A percentile compares a stretch with the other conserved stretches of the same genome.
Conservation (phyloP, 257 asterid species). For the Perilla frutescens region DNA sequence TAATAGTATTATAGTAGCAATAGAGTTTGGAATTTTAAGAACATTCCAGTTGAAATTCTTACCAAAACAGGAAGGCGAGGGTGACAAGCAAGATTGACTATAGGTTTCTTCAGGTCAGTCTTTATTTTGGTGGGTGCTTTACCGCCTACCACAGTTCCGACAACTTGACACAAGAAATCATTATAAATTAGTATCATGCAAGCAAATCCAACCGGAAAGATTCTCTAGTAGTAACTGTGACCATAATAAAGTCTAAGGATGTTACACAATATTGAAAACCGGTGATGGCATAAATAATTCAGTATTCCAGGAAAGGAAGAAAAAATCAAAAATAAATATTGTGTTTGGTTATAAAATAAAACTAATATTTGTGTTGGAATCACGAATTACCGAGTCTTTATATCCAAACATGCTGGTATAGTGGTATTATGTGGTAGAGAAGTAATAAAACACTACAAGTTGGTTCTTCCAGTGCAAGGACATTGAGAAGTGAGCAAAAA, state of each 20-base stretch:
- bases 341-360: slow-evolving; percentile 7
- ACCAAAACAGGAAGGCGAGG: slow-evolving; percentile 99
- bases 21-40: slow-evolving; percentile 17
- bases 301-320: background rate
- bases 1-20: slow-evolving; percentile 6
- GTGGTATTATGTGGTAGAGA: background rate
- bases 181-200: slow-evolving; percentile 37
- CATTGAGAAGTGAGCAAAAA: slow-evolving; percentile 3
- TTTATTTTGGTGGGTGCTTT: slow-evolving; percentile 98
- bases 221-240: slow-evolving; percentile 6
- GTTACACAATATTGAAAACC: slow-evolving; percentile 6
- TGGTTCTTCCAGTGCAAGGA: slow-evolving; percentile 22
- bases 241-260: slow-evolving; percentile 11
- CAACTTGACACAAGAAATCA: slow-evolving; percentile 63
- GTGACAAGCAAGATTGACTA: slow-evolving; percentile 98
- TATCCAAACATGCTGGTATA: slow-evolving; percentile 8
- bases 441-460: slow-evolving; percentile 13
- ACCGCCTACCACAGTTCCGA: slow-evolving; percentile 99
- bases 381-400: background rate
- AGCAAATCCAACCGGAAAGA: slow-evolving; percentile 27
- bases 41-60: slow-evolving; percentile 39
- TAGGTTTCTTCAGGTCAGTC: slow-evolving; percentile 98
- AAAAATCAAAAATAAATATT: slow-evolving; percentile 1
- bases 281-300: background rate
- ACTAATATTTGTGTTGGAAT: background rate